Evolutionary conservation across 306 rosid genomes (phyloP), one percentile per base, ranked within the genome.

Genomic region (Cucurbita argyrosperma): DNA sequence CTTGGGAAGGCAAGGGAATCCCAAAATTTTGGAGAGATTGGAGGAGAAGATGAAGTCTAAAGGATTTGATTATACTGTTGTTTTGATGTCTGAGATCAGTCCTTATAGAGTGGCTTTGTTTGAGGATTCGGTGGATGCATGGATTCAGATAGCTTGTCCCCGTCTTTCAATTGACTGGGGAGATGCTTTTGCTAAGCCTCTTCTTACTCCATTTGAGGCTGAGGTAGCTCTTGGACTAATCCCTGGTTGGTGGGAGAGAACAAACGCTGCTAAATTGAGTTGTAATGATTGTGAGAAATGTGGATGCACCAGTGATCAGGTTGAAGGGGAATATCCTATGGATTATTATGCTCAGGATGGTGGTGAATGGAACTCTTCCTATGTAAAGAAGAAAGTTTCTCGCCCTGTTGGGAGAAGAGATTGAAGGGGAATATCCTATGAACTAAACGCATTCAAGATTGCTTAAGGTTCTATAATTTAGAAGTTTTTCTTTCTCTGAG

Each of bases 141-240:
- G 98, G 98, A 85, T 93, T 79, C 98, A 93, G 82, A 86, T 93
- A 75, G 98, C 98, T 37, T 90, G 97, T 71, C 97, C 98, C 71
- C 77, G 98, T 64, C 79, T 93, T 52, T 93, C 98, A 8, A 93
- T 93, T 56, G 97, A 93, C 49, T 93, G 98, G 98, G 98, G 98
- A 0, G 97, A 93, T 58, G 97, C 97, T 0, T 93, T 93, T 76
- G 71, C 59, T 8, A 93, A 93, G 80, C 98, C 98, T 0, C 92
- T 93, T 49, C 81, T 93, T 74, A 93, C 90, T 63, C 83, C 98
- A 14, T 93, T 90, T 43, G 97, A 93, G 85, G 96, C 94, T 3
- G 98, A 93, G 80, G 82, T 93, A 74, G 94, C 89, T 7, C 77
- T 93, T 1, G 97, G 96, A 15, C n/a, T 79, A n/a, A 83, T 90